A percentile compares a stretch with the other conserved stretches of the same genome.
Evolutionary conservation across 2,329 filamentous ascomycete genomes (phyloP).

Genomic region (Ploettnerulaceae sp.): DNA sequence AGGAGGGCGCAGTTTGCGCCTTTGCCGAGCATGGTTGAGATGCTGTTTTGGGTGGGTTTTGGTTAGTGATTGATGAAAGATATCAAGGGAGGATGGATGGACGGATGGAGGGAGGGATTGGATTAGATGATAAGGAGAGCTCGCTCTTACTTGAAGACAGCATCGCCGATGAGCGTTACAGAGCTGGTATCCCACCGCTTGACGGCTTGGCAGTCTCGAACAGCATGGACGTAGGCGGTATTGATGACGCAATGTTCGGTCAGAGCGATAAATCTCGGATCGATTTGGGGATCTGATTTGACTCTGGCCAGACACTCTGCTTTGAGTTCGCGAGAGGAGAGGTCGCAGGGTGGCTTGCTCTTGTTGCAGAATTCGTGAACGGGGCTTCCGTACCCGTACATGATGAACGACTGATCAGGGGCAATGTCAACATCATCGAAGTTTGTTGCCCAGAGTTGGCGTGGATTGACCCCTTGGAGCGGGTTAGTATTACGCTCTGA

Average conservation of each 20-base stretch:
- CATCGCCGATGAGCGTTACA: slow-evolving; percentile 29
- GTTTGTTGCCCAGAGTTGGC: slow-evolving; percentile 22
- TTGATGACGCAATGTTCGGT: slow-evolving; percentile 21
- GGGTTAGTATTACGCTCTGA: neutral
- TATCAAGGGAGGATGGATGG: too few species aligned
- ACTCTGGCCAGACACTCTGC: slow-evolving; percentile 22
- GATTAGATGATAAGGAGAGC: too few species aligned
- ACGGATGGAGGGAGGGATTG: too few species aligned
- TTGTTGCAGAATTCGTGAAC: slow-evolving; percentile 22
- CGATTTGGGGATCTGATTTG: slow-evolving; percentile 14
- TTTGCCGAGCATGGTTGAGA: slow-evolving; percentile 28
- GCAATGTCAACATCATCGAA: slow-evolving; percentile 22
- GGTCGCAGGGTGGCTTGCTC: slow-evolving; percentile 17
- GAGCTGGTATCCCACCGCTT: slow-evolving; percentile 23
- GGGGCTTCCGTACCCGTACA: slow-evolving; percentile 28
- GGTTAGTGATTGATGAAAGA: too few species aligned
- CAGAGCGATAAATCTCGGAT: slow-evolving; percentile 21
- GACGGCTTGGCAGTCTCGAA: slow-evolving; percentile 24
- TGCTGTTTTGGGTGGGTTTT: slow-evolving; percentile 12
- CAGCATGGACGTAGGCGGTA: slow-evolving; percentile 23
- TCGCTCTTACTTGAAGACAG: slow-evolving; percentile 27
- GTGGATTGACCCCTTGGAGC: slow-evolving; percentile 22
- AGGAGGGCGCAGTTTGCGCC: slow-evolving; percentile 31
- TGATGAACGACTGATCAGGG: slow-evolving; percentile 30
- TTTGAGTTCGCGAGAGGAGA: slow-evolving; percentile 26